Conservation (phyloP, 1,284 basidiomycete species). For the Tranzscheliella williamsii region DNA sequence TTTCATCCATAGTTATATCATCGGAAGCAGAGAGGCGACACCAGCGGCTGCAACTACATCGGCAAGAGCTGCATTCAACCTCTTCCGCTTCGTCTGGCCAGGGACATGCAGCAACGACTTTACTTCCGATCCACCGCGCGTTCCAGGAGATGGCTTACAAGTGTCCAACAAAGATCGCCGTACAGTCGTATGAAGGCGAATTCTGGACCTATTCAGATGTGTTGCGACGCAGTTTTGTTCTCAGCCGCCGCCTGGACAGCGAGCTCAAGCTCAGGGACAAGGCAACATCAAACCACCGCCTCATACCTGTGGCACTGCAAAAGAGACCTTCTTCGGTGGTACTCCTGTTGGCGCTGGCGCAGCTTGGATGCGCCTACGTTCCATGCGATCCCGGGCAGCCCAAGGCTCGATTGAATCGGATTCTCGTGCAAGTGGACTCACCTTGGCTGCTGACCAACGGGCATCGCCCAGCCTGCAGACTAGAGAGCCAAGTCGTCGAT, state of each 20-base stretch:
- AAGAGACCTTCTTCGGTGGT: conserved; percentile 2
- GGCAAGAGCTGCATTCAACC: no score
- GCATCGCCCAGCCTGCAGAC: not conserved
- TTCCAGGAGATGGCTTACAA: not conserved
- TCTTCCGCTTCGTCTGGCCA: not conserved
- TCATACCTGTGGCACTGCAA: conserved; percentile 1
- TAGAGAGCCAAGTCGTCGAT: not conserved
- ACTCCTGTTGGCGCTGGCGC: not conserved
- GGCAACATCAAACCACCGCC: not conserved
- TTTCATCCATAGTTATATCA: not conserved
- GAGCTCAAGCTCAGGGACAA: not conserved
- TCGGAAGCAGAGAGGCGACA: not conserved
- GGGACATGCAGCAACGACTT: not conserved
- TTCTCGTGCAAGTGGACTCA: conserved; percentile 1
- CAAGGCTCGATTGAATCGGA: conserved; percentile 1
- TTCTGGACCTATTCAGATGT: conserved; percentile 1
- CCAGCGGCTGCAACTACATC: no score
- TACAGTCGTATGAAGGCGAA: not conserved
- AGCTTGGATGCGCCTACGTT: conserved; percentile 1
- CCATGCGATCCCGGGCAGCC: conserved; percentile 5
- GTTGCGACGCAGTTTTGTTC: not conserved
- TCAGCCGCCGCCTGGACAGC: not conserved
- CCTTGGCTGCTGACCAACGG: conserved; percentile 1
- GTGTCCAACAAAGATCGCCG: not conserved
- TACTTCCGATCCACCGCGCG: not conserved